Evolutionary conservation across 208 protist genomes (phyloP), one percentile per base, ranked within the genome.

Genomic region (Naegleria fowleri): DNA sequence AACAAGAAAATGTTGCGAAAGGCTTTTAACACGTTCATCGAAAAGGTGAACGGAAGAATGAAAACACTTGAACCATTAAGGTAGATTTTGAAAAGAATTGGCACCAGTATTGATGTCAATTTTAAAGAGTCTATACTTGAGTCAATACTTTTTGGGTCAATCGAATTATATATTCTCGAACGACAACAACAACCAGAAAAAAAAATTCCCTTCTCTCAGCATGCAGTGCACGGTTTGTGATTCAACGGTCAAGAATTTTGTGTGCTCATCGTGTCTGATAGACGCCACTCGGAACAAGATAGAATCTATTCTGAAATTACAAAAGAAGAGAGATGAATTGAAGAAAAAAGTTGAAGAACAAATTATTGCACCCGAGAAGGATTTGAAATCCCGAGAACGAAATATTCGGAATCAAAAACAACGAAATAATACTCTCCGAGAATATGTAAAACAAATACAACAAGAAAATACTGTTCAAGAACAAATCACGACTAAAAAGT

Each of bases 391-490:
- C n/a, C 67, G 7, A 36, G 25, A 79, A 33, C 19, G 67, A 33
- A 79, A 79, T 36, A 13, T 79, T 36, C 19, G 67, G n/a, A 36
- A 36, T 36, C 16, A 36, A 13, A 79, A 79, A 33, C 25, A 79
- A 33, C 0, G 25, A 13, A 79, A 36, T 36, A 29, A 33, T 11
- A 11, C n/a, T 13, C 29, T 79, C 6, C 19, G n/a, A 9, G 67
- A 79, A 33, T 79, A 79, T 79, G n/a, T 79, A 36, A 79, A 79
- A 33, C 67, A 79, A 79, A 36, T 79, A 79, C 16, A 79, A 79
- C 67, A 79, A 5, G 67, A 79, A 36, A 79, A 79, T 79, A 29
- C 16, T 36, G n/a, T 36, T 25, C 29, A 36, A 79, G 16, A 36
- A 79, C 16, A 79, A 36, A 36, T 36, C 19, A 36, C 6, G 19